These are phyloP conservation scores for Sungouiella thailandica DNA, from an alignment of 805 yeast species.

Conservation along the genomic window DNA sequence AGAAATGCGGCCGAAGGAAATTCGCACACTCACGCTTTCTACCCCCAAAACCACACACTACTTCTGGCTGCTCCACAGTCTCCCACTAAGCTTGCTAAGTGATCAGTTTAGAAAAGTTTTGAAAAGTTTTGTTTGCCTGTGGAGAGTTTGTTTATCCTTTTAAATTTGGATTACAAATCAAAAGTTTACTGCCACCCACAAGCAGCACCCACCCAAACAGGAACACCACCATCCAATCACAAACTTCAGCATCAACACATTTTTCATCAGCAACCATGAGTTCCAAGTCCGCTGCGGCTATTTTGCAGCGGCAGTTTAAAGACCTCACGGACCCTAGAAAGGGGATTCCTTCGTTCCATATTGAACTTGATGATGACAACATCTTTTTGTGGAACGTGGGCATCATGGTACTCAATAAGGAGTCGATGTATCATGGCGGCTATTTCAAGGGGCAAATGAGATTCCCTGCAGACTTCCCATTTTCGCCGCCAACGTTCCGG, in stretches of 20 bases:
- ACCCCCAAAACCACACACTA: background rate
- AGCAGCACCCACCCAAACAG: background rate
- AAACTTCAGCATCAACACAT: background rate
- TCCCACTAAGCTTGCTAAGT: too few species aligned
- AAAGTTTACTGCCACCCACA: too few species aligned
- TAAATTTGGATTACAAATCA: too few species aligned
- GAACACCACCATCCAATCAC: background rate
- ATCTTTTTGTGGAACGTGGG: conserved; percentile 77
- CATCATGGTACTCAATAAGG: conserved; percentile 85
- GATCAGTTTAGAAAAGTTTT: too few species aligned
- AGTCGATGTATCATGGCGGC: conserved; percentile 90
- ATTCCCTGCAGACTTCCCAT: conserved; percentile 89
- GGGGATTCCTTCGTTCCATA: conserved; percentile 57
- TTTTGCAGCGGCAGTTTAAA: conserved; percentile 86
- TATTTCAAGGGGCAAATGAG: conserved; percentile 92
- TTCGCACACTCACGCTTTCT: background rate
- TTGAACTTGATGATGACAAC: conserved; percentile 54
- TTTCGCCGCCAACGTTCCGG: conserved; percentile 85
- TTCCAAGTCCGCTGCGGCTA: conserved; percentile 67
- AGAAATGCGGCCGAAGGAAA: conserved; percentile 1
- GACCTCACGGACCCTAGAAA: conserved; percentile 92
- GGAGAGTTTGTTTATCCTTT: too few species aligned
- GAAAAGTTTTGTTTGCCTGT: too few species aligned
- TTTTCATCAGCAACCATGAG: conserved; percentile 26
- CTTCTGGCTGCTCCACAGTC: too few species aligned